phyloP scores from a whole-genome alignment of 163 green algal genomes.

The Scenedesmus sp. region DNA sequence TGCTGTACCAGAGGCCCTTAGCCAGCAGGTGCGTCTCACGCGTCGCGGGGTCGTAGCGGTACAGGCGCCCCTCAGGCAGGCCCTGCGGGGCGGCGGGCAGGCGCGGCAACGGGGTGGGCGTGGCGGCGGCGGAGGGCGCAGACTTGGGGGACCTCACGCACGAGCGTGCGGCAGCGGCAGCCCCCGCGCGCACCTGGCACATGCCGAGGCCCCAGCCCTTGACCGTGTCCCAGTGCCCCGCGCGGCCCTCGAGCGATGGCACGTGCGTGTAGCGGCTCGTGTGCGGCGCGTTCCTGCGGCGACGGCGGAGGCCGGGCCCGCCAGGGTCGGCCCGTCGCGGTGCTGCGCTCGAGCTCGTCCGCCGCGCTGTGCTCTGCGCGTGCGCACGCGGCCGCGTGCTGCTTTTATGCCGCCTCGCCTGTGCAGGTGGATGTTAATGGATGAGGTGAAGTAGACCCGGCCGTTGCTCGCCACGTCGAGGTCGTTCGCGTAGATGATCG shows the following conservation, averaged over 20 bases:
- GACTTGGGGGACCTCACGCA: not conserved
- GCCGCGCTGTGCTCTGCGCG: not conserved
- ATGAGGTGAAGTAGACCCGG: slow-evolving; percentile 42
- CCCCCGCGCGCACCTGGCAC: slow-evolving; percentile 25
- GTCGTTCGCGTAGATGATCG: slow-evolving; percentile 49
- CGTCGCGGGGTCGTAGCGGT: slow-evolving; percentile 63
- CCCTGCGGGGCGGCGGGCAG: slow-evolving; percentile 50
- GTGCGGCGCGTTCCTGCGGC: slow-evolving; percentile 26
- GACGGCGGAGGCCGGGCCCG: no score
- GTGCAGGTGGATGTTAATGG: slow-evolving; percentile 25
- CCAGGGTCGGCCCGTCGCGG: no score
- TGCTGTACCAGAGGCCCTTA: slow-evolving; percentile 58
- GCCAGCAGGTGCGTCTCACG: slow-evolving; percentile 64
- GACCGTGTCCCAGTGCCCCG: slow-evolving; percentile 64
- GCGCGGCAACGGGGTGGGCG: not conserved
- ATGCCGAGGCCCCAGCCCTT: slow-evolving; percentile 45
- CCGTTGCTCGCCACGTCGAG: slow-evolving; percentile 43
- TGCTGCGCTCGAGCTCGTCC: no score
- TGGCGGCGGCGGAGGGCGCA: no score
- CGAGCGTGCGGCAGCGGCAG: not conserved
- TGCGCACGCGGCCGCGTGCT: not conserved
- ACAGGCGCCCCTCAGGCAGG: slow-evolving; percentile 62
- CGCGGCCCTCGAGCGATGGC: slow-evolving; percentile 40
- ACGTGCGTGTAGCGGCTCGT: slow-evolving; percentile 47
- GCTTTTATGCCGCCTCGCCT: not conserved